Percentiles rank a stretch among this genome's conserved stretches.
These are phyloP conservation scores for Trichoderma atroviride DNA, from an alignment of 2,329 filamentous ascomycete species.

Conservation along the genomic window DNA sequence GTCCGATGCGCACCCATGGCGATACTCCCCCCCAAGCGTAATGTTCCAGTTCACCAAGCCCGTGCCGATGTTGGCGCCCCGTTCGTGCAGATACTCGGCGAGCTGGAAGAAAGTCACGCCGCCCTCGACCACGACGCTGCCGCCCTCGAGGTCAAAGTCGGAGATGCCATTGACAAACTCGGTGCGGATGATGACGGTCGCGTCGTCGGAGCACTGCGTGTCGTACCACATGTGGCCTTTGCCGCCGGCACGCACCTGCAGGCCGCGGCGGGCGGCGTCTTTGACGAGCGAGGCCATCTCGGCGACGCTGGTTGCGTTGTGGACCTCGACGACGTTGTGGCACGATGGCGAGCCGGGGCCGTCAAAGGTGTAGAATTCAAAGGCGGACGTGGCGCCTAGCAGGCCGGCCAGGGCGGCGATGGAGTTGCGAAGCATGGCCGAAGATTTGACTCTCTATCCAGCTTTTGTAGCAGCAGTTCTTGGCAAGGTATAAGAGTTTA, in stretches of 20 bases:
- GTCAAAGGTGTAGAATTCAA: conserved; percentile 53
- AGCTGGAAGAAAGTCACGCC: conserved; percentile 57
- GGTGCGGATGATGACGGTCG: conserved; percentile 52
- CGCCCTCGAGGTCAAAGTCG: conserved; percentile 47
- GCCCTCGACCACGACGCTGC: conserved; percentile 52
- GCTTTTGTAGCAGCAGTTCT: neutral
- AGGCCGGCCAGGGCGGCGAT: conserved; percentile 11
- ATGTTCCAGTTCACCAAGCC: conserved; percentile 59
- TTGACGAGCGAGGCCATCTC: conserved; percentile 49
- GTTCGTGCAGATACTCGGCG: conserved; percentile 52
- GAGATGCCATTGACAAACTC: conserved; percentile 49
- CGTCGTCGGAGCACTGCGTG: conserved; percentile 54
- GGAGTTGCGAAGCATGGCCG: neutral
- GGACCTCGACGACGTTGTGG: conserved; percentile 48
- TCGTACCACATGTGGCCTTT: conserved; percentile 59
- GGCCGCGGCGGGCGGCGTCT: conserved; percentile 42
- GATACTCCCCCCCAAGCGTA: conserved; percentile 53
- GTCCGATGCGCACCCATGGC: conserved; percentile 57
- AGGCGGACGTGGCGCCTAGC: conserved; percentile 16
- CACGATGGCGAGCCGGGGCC: conserved; percentile 52
- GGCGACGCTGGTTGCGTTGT: conserved; percentile 49
- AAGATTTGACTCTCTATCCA: neutral
- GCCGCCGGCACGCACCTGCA: conserved; percentile 50
- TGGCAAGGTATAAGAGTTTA: too few species aligned
- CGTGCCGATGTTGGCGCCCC: conserved; percentile 51